These are phyloP conservation scores for Colletotrichum orbiculare DNA, from an alignment of 2,329 filamentous ascomycete species.

Conservation along the genomic window DNA sequence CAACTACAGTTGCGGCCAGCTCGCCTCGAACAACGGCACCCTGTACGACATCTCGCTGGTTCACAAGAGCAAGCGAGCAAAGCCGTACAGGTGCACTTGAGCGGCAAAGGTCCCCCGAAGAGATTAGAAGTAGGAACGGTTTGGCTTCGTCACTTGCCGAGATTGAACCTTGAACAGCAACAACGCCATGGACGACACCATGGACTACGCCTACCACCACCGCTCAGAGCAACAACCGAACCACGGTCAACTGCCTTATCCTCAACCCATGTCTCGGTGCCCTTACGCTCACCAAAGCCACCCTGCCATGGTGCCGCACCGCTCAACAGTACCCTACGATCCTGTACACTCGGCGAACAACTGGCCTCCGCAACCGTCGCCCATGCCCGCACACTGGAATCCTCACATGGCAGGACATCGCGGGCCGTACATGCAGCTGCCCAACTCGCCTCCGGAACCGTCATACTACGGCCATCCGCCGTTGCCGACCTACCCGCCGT, in stretches of 20 bases:
- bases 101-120: not conserved
- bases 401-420: constrained; percentile 9
- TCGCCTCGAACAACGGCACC: constrained; percentile 10
- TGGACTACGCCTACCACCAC: constrained; percentile 35
- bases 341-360: constrained; percentile 42
- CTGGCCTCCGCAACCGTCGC: constrained; percentile 38
- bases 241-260: constrained; percentile 20
- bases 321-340: constrained; percentile 41
- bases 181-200: constrained; percentile 28
- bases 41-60: constrained; percentile 6
- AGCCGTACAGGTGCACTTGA: constrained; percentile 16
- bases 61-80: constrained; percentile 20
- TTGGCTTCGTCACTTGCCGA: not conserved
- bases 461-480: constrained; percentile 17
- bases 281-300: constrained; percentile 21
- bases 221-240: constrained; percentile 18
- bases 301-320: constrained; percentile 7
- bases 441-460: constrained; percentile 17
- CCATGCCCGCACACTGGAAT: constrained; percentile 24
- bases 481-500: constrained; percentile 6
- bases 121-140: not conserved
- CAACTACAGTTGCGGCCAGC: not conserved
- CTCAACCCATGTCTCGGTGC: constrained; percentile 23
- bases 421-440: constrained; percentile 19
- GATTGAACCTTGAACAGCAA: not conserved